Conservation (phyloP, 2,329 filamentous ascomycete genomes). For the Tolypocladium inflatum region DNA sequence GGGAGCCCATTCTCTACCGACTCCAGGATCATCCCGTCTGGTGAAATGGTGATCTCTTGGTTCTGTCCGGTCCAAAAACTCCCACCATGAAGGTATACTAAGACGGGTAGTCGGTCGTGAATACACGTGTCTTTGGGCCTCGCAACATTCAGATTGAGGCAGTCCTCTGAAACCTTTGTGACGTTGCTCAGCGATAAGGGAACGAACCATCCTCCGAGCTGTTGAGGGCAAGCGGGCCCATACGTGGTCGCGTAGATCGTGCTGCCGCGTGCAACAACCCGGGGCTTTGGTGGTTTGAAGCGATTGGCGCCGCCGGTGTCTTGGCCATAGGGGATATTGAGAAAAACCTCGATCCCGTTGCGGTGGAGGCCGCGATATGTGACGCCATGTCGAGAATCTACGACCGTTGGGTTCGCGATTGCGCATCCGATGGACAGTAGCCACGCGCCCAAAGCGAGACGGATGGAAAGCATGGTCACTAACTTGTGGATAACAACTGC, state of each 20-base stretch:
- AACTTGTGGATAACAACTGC: too few species aligned
- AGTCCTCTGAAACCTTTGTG: conserved; percentile 26
- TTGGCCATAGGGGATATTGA: conserved; percentile 35
- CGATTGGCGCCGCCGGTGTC: conserved; percentile 34
- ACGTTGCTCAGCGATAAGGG: conserved; percentile 25
- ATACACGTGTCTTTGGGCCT: conserved; percentile 15
- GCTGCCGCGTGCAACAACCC: conserved; percentile 18
- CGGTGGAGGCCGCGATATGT: conserved; percentile 32
- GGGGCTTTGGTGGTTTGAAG: conserved; percentile 33
- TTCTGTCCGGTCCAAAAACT: conserved; percentile 21
- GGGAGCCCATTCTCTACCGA: conserved; percentile 31
- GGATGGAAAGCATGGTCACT: neutral
- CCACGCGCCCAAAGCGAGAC: neutral
- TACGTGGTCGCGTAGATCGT: conserved; percentile 27
- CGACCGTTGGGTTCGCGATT: neutral
- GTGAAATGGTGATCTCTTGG: conserved; percentile 22
- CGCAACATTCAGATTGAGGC: conserved; percentile 24
- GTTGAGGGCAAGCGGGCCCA: conserved; percentile 35
- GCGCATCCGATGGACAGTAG: neutral
- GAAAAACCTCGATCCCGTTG: conserved; percentile 36
- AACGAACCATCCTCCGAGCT: conserved; percentile 15
- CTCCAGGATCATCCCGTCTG: conserved; percentile 35
- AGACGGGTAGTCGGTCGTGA: conserved; percentile 20
- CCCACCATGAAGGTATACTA: conserved; percentile 25
- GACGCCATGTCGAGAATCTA: conserved; percentile 16